Conservation (phyloP, 331 rosid species). For the Erythrophleum ivorense region DNA sequence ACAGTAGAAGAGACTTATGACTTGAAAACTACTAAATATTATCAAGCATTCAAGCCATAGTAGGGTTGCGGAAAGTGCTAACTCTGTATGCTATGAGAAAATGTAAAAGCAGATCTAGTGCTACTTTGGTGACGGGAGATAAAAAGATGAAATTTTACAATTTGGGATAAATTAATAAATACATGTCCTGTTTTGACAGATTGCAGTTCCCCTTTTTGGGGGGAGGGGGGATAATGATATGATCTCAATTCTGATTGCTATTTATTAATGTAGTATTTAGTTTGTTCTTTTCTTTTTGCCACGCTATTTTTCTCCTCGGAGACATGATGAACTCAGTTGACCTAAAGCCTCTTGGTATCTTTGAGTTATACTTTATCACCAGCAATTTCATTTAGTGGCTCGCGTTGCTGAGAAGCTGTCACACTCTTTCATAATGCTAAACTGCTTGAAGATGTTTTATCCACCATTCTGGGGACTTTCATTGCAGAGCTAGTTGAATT, state of each 20-base stretch:
- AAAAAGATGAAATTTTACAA: neutral
- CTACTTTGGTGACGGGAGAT: neutral
- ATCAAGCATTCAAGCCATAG: neutral
- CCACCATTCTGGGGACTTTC: slow-evolving; percentile 24
- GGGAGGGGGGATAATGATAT: slow-evolving; percentile 14
- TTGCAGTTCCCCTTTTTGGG: neutral
- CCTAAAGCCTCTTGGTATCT: slow-evolving; percentile 29
- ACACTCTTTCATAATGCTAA: neutral
- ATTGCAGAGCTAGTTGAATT: slow-evolving; percentile 25
- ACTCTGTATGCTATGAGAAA: neutral
- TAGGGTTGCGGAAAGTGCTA: neutral
- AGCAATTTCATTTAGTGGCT: slow-evolving; percentile 39
- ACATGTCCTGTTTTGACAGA: neutral
- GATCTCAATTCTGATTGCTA: slow-evolving; percentile 11
- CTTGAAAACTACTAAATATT: neutral
- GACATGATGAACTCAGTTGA: slow-evolving; percentile 33
- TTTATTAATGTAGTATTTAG: neutral
- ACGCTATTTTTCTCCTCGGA: slow-evolving; percentile 5
- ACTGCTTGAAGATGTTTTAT: slow-evolving; percentile 30
- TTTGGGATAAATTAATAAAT: neutral
- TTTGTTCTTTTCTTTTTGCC: slow-evolving; percentile 30
- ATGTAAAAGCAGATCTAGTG: neutral
- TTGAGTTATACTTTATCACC: slow-evolving; percentile 28
- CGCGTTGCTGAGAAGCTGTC: slow-evolving; percentile 28
- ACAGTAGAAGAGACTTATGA: neutral